A percentile compares a stretch with the other conserved stretches of the same genome.
Evolutionary conservation across 164 flowering plant species (phyloP).

Genomic region (Magnolia officinalis): DNA sequence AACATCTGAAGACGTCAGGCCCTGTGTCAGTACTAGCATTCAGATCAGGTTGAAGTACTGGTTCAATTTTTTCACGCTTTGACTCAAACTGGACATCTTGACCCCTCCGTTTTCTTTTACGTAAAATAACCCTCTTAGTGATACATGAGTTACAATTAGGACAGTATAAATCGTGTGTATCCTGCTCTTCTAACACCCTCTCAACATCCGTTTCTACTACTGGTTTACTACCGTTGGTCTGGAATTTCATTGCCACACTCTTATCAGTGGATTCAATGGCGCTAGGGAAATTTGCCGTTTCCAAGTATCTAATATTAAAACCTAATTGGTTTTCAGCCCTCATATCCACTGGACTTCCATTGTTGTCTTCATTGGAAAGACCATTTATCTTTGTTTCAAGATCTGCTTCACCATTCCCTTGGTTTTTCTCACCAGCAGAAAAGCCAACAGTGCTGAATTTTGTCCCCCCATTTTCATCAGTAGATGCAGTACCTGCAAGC

Average conservation of each 20-base stretch:
- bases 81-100: constrained; percentile 15
- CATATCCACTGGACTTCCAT: constrained; percentile 12
- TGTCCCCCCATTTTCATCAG: constrained; percentile 20
- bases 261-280: constrained; percentile 24
- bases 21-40: constrained; percentile 20
- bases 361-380: constrained; percentile 2
- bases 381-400: constrained; percentile 8
- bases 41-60: constrained; percentile 7
- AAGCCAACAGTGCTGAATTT: neutral
- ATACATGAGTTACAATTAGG: constrained; percentile 82
- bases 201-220: constrained; percentile 52
- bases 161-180: constrained; percentile 75
- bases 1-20: constrained; percentile 60
- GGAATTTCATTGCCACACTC: constrained; percentile 13
- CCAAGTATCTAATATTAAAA: constrained; percentile 13
- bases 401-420: constrained; percentile 14
- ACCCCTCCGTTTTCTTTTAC: constrained; percentile 45
- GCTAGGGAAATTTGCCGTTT: constrained; percentile 6
- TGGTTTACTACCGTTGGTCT: constrained; percentile 19
- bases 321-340: constrained; percentile 13
- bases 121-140: constrained; percentile 66
- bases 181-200: constrained; percentile 60
- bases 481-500: constrained; percentile 20
- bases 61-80: constrained; percentile 32
- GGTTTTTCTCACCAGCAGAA: constrained; percentile 11